Evolutionary conservation across 2,329 filamentous ascomycete genomes (phyloP).

Genomic region (Sphaerulina musiva): DNA sequence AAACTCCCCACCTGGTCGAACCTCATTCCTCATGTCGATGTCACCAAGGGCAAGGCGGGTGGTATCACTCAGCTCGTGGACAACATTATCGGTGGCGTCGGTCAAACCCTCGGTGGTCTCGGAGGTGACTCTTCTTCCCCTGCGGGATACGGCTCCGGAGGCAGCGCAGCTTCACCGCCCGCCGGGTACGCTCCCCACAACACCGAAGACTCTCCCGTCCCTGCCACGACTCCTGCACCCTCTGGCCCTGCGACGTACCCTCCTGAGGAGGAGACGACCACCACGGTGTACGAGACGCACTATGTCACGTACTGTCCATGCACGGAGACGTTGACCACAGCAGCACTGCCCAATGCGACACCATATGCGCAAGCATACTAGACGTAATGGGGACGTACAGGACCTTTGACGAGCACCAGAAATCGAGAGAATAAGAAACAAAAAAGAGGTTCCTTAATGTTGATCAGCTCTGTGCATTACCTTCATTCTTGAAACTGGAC

Average conservation of each 20-base stretch:
- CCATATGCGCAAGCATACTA: constrained; percentile 7
- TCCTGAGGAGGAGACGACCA: constrained; percentile 9
- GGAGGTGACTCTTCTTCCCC: background rate
- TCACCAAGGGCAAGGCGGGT: constrained; percentile 27
- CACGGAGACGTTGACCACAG: constrained; percentile 3
- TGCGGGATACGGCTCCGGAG: background rate
- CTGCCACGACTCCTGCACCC: constrained; percentile 8
- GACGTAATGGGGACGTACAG: background rate
- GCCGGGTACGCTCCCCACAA: background rate
- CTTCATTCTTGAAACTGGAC: constrained; percentile 1
- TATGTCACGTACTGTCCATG: constrained; percentile 14
- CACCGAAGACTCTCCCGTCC: constrained; percentile 7
- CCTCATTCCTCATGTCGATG: constrained; percentile 22
- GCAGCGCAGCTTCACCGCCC: background rate
- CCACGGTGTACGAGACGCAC: constrained; percentile 10
- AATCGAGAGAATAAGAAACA: background rate
- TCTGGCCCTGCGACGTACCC: constrained; percentile 3
- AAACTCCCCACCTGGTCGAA: constrained; percentile 23
- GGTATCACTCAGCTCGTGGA: constrained; percentile 17
- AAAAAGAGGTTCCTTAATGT: constrained; percentile 1
- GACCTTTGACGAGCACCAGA: background rate
- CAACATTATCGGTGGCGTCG: constrained; percentile 3
- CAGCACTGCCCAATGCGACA: constrained; percentile 6
- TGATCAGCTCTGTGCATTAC: constrained; percentile 1
- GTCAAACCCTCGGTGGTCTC: constrained; percentile 2